Conservation (phyloP, 2,329 filamentous ascomycete genomes). For the Colletotrichum eleusines region DNA sequence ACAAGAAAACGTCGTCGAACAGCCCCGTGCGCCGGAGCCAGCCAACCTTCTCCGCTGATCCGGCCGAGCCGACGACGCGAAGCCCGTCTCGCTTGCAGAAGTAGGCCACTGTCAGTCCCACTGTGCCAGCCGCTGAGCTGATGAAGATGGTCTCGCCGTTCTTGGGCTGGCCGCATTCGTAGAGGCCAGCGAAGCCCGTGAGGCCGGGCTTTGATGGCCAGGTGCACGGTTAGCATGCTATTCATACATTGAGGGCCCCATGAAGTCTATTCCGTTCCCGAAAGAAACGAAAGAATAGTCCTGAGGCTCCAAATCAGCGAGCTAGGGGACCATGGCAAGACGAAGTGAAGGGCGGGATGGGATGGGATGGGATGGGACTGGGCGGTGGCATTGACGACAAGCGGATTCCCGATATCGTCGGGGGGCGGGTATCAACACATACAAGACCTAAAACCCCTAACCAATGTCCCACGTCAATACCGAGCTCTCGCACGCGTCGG, state of each 20-base stretch:
- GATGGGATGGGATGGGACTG: too few relatives aligned
- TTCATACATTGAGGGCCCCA: too few relatives aligned
- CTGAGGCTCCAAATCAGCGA: too few relatives aligned
- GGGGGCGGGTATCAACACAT: too few relatives aligned
- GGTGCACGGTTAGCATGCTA: too few relatives aligned
- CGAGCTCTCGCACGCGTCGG: slow-evolving; percentile 38
- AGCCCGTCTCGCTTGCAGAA: slow-evolving; percentile 82
- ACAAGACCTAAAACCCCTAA: slow-evolving; percentile 76
- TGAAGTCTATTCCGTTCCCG: too few relatives aligned
- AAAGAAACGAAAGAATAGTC: too few relatives aligned
- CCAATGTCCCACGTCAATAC: slow-evolving; percentile 71
- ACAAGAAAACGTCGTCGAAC: slow-evolving; percentile 72
- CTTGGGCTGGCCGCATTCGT: slow-evolving; percentile 80
- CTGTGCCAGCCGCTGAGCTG: slow-evolving; percentile 79
- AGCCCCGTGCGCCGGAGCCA: slow-evolving; percentile 77
- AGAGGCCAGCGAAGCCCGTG: slow-evolving; percentile 80
- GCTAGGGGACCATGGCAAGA: too few relatives aligned
- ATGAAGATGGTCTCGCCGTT: slow-evolving; percentile 84
- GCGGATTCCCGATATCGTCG: too few relatives aligned
- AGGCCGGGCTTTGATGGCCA: slow-evolving; percentile 78
- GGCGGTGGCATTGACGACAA: too few relatives aligned
- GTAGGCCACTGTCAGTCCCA: slow-evolving; percentile 81
- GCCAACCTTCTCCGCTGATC: slow-evolving; percentile 80
- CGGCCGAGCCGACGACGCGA: slow-evolving; percentile 80
- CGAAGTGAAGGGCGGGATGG: too few relatives aligned